These are phyloP conservation scores for Xylariaceae sp. DNA, from an alignment of 2,329 filamentous ascomycete species.

Conservation along the genomic window DNA sequence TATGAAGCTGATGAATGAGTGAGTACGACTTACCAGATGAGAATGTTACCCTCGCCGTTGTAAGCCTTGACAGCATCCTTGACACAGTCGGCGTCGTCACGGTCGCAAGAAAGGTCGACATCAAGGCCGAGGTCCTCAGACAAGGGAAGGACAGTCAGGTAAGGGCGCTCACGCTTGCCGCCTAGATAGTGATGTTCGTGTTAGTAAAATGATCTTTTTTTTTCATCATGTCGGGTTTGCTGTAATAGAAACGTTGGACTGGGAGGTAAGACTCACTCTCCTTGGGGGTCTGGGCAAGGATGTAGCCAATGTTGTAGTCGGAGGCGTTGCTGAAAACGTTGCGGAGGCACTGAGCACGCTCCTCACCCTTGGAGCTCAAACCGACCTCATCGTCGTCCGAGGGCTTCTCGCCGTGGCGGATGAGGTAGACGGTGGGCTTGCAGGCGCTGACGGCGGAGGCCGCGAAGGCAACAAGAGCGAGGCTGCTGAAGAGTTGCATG, in stretches of 20 bases:
- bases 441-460: slow-evolving; percentile 10
- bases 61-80: slow-evolving; percentile 44
- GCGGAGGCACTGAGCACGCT: slow-evolving; percentile 56
- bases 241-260: neutral
- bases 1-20: neutral
- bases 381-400: slow-evolving; percentile 39
- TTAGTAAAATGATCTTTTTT: neutral
- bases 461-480: slow-evolving; percentile 10
- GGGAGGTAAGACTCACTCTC: slow-evolving; percentile 30
- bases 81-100: slow-evolving; percentile 52
- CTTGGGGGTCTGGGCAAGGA: slow-evolving; percentile 53
- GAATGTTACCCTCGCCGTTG: slow-evolving; percentile 47
- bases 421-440: slow-evolving; percentile 53
- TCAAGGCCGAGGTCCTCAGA: slow-evolving; percentile 50
- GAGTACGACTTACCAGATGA: slow-evolving; percentile 43
- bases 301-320: slow-evolving; percentile 50
- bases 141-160: slow-evolving; percentile 52
- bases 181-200: slow-evolving; percentile 30
- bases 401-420: slow-evolving; percentile 61
- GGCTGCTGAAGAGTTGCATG: slow-evolving; percentile 14
- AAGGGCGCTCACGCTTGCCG: slow-evolving; percentile 48
- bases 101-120: slow-evolving; percentile 51
- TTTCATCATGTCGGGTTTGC: neutral
- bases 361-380: slow-evolving; percentile 44
- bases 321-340: slow-evolving; percentile 50